Base-by-base conservation (phyloP, 2,329 filamentous ascomycete genomes). In the Epichloe festucae region DNA sequence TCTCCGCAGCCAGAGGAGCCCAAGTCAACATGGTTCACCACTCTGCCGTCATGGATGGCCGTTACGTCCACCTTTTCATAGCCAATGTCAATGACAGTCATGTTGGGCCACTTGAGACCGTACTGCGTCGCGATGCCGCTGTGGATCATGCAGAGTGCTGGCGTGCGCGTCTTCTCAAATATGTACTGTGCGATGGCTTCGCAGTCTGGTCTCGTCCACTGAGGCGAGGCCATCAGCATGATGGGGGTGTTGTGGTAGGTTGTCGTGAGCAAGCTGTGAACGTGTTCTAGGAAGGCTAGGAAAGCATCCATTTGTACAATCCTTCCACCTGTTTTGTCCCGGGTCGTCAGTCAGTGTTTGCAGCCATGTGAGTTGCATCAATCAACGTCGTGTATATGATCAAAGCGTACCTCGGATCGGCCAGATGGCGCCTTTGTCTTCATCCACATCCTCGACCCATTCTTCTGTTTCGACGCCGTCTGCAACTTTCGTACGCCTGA, bases 201-300 rank as follows among this genome's bases (percentile, higher is more conserved):
- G 64, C 85, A 85, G 67, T 96, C 89, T 55, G 85, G 84, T 8
- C 86, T 81, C 4, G 89, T 89, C 91, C 93, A 98, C 59, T 84
- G 84, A 4, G 93, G 90, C 59, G 95, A 87, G 7, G 86, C 80
- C 68, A 97, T 85, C 56, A 98, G 80, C 66, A 97, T 77, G 57
- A 98, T 88, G 2, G 93, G 90, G 0, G 91, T 96, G 70, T 96
- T 96, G 71, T 97, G 93, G 65, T 95, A 93, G 3, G 88, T 89
- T 27, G 89, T 89, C 54, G 89, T 93, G 54, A 98, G 79, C 46
- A 87, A 80, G 67, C 87, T 84, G 75, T 96, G 88, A 57, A 97
- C 85, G 66, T 98, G 88, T 52, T 90, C 87, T 62, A 98, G 79
- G 61, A 97, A 84, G 35, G 93, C 91, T 57, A 95, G 86, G 72